Base-by-base conservation (phyloP, 2,329 filamentous ascomycete genomes). In the Fusarium nisikadoi region DNA sequence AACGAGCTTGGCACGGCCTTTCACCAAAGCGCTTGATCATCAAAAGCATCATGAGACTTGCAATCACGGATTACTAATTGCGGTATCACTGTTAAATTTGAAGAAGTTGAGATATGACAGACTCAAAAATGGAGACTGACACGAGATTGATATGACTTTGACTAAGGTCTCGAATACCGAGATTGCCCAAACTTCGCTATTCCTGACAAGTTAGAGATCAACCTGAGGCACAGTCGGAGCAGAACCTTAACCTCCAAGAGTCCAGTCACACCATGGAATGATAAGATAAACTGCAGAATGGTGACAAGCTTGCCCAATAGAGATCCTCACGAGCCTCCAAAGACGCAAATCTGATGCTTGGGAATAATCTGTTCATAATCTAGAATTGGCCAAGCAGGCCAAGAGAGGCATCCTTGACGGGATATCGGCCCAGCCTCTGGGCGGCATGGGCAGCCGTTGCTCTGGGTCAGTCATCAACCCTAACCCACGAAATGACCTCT, bases 401-500 rank as follows among this genome's bases (percentile, higher is more conserved):
- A 68, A 54, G 47, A 62, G 39, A 58, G 46, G 41, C 29, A 54
- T 33, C 39, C 45, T 47, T 43, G 36, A 54, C 66, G 65, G 66
- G 59, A 59, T 65, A 65, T 69, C 65, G 66, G 66, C 46, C 65
- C 66, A 69, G 52, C 29, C 31, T 53, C 62, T 69, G 46, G 46
- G 58, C 45, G 50, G 27, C 52, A 47, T 58, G 57, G 58, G 39
- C n/a, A 19, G 58, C 58, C 45, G 27, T 38, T 42, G 45, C n/a
- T 25, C 27, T 69, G 65, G 65, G 46, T 43, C 45, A 47, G 41
- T 53, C 27, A 35, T 69, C 19, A 69, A 69, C 66, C 65, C 66
- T 69, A 58, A 69, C 66, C 66, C 66, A 69, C 52, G 53, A 49
- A 23, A 39, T 31, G 6, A 13, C 17, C 29, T 50, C 20, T 39